Conservation (phyloP, 108 stramenopile species). For the Heterococcus sp. region DNA sequence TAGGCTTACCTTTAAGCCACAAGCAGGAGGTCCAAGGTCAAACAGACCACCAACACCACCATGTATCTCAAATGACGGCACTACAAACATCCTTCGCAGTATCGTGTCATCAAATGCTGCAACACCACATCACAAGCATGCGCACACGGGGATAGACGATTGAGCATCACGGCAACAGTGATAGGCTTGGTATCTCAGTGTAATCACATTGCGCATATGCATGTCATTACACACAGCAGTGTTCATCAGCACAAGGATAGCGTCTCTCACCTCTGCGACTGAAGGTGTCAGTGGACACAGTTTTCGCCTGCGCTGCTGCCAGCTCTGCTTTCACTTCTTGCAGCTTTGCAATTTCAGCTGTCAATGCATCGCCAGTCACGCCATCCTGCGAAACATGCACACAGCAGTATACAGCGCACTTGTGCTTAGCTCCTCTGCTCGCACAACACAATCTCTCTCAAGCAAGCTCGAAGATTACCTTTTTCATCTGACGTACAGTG, state of each 20-base stretch:
- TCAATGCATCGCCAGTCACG: constrained; percentile 8
- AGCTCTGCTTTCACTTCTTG: constrained; percentile 17
- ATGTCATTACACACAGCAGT: not conserved
- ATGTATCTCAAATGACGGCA: constrained; percentile 98
- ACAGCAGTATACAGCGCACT: not conserved
- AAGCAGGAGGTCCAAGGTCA: constrained; percentile 96
- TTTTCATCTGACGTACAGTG: constrained; percentile 46
- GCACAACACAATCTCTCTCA: not conserved
- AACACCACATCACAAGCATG: too few species aligned
- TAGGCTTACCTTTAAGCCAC: constrained; percentile 73
- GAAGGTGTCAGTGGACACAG: constrained; percentile 7
- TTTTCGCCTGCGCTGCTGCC: constrained; percentile 1
- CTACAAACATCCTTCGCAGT: constrained; percentile 96
- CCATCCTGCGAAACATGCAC: constrained; percentile 17
- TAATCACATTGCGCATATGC: not conserved
- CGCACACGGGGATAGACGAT: not conserved
- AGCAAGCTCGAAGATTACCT: constrained; percentile 5
- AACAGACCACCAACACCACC: constrained; percentile 96
- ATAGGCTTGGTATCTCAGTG: not conserved
- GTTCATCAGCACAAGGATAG: not conserved
- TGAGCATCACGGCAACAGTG: not conserved
- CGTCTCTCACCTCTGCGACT: constrained; percentile 9
- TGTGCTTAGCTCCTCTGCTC: not conserved
- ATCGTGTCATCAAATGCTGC: constrained; percentile 90
- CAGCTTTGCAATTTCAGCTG: constrained; percentile 29